These are phyloP conservation scores for Phytophthora citrophthora DNA, from an alignment of 352 stramenopile genomes.

Conservation along the genomic window DNA sequence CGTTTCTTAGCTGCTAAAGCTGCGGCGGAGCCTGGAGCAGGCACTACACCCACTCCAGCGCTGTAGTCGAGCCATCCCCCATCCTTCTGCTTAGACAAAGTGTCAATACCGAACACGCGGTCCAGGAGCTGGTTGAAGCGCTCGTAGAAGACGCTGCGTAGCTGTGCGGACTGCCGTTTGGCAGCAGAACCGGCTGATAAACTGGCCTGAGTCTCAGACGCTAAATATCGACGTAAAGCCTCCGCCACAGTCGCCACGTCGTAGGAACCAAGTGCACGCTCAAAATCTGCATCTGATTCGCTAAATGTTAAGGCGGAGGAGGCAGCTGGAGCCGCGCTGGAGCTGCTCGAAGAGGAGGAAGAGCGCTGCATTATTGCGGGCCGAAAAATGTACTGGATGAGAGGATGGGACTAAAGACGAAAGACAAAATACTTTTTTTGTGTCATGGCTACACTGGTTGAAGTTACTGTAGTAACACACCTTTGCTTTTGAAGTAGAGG, in stretches of 20 bases:
- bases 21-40: conserved; percentile 20
- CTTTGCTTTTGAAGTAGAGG: conserved; percentile 70
- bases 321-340: not conserved
- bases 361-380: conserved; percentile 4
- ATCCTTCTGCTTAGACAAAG: conserved; percentile 79
- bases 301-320: conserved; percentile 46
- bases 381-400: not conserved
- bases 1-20: conserved; percentile 32
- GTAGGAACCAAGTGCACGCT: conserved; percentile 66
- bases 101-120: conserved; percentile 76
- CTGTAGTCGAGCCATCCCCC: conserved; percentile 89
- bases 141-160: conserved; percentile 86
- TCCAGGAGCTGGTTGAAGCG: conserved; percentile 88
- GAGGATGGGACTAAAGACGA: conserved; percentile 4
- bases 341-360: conserved; percentile 2
- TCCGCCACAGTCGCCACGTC: conserved; percentile 65
- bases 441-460: conserved; percentile 7
- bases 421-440: conserved; percentile 8
- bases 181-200: conserved; percentile 49
- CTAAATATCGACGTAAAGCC: conserved; percentile 70
- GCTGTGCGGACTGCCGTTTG: conserved; percentile 81
- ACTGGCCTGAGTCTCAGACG: conserved; percentile 73
- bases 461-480: conserved; percentile 47
- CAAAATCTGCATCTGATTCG: conserved; percentile 80
- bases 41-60: conserved; percentile 40